Evolutionary conservation across 805 yeast species (phyloP), one percentile per base, ranked within the genome.

Genomic region (Metschnikowia cubensis): DNA sequence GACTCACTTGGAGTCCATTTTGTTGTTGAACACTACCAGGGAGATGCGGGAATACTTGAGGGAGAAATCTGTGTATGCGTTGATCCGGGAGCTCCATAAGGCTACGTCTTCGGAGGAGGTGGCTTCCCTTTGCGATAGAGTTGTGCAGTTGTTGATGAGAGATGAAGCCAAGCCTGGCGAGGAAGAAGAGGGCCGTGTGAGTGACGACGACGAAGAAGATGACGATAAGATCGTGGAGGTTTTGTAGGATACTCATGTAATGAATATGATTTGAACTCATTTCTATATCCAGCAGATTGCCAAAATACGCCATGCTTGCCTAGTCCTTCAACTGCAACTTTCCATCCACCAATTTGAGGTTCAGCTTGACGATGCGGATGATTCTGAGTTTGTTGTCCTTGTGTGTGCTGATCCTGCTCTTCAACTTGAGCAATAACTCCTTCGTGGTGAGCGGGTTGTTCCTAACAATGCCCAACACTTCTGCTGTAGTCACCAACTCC

Each of bases 141-240:
- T 87, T 37, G 99, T 91, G 20, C 92, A 92, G 65, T 80, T 89
- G 83, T 75, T 92, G 55, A 87, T 87, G 94, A 82, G 97, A 74
- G 97, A 92, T 62, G 97, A 91, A 31, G 46, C 38, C 3, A 78
- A 81, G 34, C 69, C 68, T 31, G 64, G 59, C 3, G 71, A 64
- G 5, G 76, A 69, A 36, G 54, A 64, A 6, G 76, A 69, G 37
- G 54, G 47, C 5, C 68, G 59, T 5, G 61, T 48, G 7, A 75
- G 69, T 39, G 71, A 73, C 17, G 81, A 79, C 45, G 83, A 81
- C 50, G 74, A 65, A n/a, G 73, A 71, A 21, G 76, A 74, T 33
- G 74, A 70, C 52, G 80, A 77, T 48, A 70, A 74, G 54, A 75
- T 83, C 40, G 76, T 75, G 6, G 87, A 82, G 59, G 73, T 83